These are phyloP conservation scores for Thelonectria rubi DNA, from an alignment of 2,329 filamentous ascomycete species.

Conservation along the genomic window DNA sequence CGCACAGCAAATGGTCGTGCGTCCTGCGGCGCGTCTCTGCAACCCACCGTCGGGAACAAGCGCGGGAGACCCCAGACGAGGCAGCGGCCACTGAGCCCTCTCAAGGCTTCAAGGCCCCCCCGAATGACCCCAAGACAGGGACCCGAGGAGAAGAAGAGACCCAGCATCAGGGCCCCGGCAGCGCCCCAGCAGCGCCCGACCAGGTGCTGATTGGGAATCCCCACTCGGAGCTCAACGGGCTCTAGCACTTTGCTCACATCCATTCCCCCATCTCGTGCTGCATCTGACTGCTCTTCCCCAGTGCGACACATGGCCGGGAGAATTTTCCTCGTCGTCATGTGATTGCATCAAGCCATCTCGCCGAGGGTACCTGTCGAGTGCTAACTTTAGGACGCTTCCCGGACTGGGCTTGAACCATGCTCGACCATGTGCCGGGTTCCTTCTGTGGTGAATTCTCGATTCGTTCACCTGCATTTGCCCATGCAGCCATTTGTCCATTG, in stretches of 20 bases:
- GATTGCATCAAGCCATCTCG: too few relatives aligned
- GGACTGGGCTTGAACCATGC: background rate
- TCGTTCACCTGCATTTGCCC: conserved; percentile 14
- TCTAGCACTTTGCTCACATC: conserved; percentile 15
- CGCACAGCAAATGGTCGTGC: conserved; percentile 44
- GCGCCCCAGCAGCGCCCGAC: conserved; percentile 24
- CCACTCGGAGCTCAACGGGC: conserved; percentile 9
- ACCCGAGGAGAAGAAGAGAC: conserved; percentile 5
- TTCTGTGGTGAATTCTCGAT: conserved; percentile 3
- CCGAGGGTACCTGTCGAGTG: background rate
- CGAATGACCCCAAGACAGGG: conserved; percentile 17
- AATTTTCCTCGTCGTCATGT: too few relatives aligned
- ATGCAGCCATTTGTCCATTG: conserved; percentile 1
- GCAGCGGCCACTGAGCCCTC: conserved; percentile 29
- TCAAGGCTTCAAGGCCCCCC: conserved; percentile 20
- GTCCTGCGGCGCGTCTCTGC: conserved; percentile 52
- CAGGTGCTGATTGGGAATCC: conserved; percentile 24
- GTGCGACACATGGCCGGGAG: background rate
- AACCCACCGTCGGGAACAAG: conserved; percentile 50
- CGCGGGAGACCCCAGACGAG: conserved; percentile 46
- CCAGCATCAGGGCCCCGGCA: conserved; percentile 13
- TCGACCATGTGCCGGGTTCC: background rate
- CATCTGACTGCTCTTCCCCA: conserved; percentile 14
- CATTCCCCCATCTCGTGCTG: conserved; percentile 3
- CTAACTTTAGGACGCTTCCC: background rate